phyloP scores from a whole-genome alignment of 768 basidiomycete species.

The Boletus sp. region DNA sequence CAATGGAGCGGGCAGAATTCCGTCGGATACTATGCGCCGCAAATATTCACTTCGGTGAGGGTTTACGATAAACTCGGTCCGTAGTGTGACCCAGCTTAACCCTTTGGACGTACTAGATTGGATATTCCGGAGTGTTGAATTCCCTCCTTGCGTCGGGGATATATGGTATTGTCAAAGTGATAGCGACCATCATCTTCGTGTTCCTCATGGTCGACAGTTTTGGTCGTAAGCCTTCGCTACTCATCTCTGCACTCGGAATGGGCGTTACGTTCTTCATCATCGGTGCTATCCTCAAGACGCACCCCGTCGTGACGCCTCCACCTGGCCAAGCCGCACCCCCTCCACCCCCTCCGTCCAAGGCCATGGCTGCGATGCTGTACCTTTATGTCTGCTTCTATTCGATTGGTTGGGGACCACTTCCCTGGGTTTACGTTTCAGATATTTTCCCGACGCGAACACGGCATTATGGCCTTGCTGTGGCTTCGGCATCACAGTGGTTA shows the following conservation, averaged over 20 bases:
- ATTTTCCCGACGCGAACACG: conserved; percentile 86
- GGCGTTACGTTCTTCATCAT: conserved; percentile 78
- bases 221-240: conserved; percentile 67
- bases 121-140: conserved; percentile 55
- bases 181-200: conserved; percentile 65
- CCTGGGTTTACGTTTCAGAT: conserved; percentile 71
- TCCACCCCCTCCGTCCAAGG: conserved; percentile 57
- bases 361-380: conserved; percentile 85
- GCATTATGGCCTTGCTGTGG: conserved; percentile 75
- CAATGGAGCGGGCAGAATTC: conserved; percentile 87
- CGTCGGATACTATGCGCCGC: conserved; percentile 74
- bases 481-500: conserved; percentile 79
- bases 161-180: conserved; percentile 66
- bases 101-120: conserved; percentile 45
- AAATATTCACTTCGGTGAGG: conserved; percentile 64
- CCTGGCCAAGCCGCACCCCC: conserved; percentile 38
- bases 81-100: not conserved
- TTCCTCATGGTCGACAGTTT: conserved; percentile 65
- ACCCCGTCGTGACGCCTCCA: conserved; percentile 48
- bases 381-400: conserved; percentile 88
- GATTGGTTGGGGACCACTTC: conserved; percentile 81
- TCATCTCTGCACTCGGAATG: conserved; percentile 79
- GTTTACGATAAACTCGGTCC: not conserved
- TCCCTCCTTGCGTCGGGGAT: conserved; percentile 72
- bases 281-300: conserved; percentile 78